Conservation (phyloP, 2,329 filamentous ascomycete genomes). For the Microdochium nivale region DNA sequence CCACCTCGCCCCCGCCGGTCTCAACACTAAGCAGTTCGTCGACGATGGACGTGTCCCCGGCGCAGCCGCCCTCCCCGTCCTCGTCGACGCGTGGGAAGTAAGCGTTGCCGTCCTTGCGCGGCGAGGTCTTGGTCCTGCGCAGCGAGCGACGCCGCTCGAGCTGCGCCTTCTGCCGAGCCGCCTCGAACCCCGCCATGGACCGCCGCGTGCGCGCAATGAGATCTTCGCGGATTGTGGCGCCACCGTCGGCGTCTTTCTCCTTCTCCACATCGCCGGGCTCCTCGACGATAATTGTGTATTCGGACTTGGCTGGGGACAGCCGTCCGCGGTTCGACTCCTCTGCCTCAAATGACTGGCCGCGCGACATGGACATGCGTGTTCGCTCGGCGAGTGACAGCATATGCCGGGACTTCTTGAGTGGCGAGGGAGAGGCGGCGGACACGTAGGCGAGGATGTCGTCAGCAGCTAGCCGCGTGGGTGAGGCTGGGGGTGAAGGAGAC, state of each 20-base stretch:
- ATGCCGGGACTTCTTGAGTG: constrained; percentile 44
- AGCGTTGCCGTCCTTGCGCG: constrained; percentile 27
- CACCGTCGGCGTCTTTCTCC: constrained; percentile 18
- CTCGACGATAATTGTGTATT: constrained; percentile 16
- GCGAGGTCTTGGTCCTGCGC: constrained; percentile 32
- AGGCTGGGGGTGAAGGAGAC: constrained; percentile 14
- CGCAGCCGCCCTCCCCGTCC: constrained; percentile 17
- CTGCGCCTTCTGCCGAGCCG: constrained; percentile 51
- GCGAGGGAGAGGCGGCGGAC: constrained; percentile 47
- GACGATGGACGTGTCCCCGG: constrained; percentile 35
- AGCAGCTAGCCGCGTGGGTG: constrained; percentile 41
- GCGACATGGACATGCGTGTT: constrained; percentile 72
- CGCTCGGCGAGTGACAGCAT: constrained; percentile 64
- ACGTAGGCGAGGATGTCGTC: constrained; percentile 49
- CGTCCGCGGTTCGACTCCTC: constrained; percentile 19
- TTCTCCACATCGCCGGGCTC: constrained; percentile 2
- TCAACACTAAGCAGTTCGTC: constrained; percentile 62
- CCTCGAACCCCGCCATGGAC: constrained; percentile 55
- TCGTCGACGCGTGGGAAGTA: constrained; percentile 40
- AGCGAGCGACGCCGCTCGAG: constrained; percentile 44
- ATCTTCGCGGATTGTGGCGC: constrained; percentile 32
- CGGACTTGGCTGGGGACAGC: constrained; percentile 5
- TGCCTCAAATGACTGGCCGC: constrained; percentile 24
- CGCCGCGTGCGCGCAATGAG: constrained; percentile 48
- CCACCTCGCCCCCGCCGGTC: constrained; percentile 32